Evolutionary conservation across 371 early-diverging fungal species (phyloP).

Genomic region (Lichtheimia ornata): DNA sequence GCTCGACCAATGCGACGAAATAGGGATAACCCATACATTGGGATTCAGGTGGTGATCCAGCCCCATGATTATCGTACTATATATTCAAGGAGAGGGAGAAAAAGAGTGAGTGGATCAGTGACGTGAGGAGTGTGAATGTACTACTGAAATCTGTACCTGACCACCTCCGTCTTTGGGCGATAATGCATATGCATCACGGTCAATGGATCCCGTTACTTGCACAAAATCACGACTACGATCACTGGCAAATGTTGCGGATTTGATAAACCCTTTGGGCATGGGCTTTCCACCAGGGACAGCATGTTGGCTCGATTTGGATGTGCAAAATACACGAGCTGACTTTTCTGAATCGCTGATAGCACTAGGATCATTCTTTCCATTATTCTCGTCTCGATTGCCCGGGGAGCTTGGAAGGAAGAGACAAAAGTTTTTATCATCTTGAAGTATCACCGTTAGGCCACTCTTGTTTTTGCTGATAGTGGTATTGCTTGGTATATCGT

Average conservation of each 20-base stretch:
- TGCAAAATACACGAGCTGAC: slow-evolving; percentile 32
- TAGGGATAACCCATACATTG: slow-evolving; percentile 36
- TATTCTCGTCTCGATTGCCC: slow-evolving; percentile 21
- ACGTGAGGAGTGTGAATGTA: background rate
- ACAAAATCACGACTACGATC: slow-evolving; percentile 21
- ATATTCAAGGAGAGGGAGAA: slow-evolving; percentile 5
- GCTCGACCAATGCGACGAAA: slow-evolving; percentile 48
- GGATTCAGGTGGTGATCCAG: slow-evolving; percentile 25
- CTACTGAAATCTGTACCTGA: slow-evolving; percentile 28
- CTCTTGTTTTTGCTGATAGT: background rate
- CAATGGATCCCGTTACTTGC: slow-evolving; percentile 52
- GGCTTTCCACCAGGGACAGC: slow-evolving; percentile 19
- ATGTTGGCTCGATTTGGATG: slow-evolving; percentile 13
- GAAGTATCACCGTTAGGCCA: slow-evolving; percentile 17
- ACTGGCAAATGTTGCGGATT: slow-evolving; percentile 32
- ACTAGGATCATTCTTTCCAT: slow-evolving; percentile 12
- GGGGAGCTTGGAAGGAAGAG: slow-evolving; percentile 39
- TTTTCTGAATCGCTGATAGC: slow-evolving; percentile 43
- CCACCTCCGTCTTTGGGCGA: slow-evolving; percentile 46
- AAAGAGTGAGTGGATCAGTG: slow-evolving; percentile 5
- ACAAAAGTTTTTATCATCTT: slow-evolving; percentile 34
- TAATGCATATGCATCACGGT: slow-evolving; percentile 38
- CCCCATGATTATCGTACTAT: slow-evolving; percentile 34
- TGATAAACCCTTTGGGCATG: slow-evolving; percentile 50
- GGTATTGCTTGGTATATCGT: background rate